A percentile compares a stretch with the other conserved stretches of the same genome.
Evolutionary conservation across 192 early-diverging fungal species (phyloP).

Genomic region (Coemansia erecta): DNA sequence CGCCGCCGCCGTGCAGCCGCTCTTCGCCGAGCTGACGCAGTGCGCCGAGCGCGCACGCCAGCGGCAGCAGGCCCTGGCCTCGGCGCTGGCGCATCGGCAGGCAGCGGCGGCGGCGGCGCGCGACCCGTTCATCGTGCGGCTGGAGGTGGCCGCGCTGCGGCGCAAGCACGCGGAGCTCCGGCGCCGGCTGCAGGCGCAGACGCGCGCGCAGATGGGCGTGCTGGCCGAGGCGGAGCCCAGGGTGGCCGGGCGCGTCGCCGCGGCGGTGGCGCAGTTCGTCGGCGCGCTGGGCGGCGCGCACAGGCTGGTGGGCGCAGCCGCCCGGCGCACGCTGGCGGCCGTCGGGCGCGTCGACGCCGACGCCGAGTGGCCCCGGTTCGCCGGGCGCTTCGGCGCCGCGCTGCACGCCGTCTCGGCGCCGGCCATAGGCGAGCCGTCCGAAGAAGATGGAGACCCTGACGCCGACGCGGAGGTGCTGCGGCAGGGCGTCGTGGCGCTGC

Average conservation of each 20-base stretch:
- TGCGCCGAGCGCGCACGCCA: slow-evolving; percentile 13
- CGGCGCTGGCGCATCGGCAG: slow-evolving; percentile 20
- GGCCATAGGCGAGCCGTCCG: background rate
- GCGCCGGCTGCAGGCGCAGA: slow-evolving; percentile 10
- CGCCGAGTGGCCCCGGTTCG: slow-evolving; percentile 29
- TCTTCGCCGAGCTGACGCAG: slow-evolving; percentile 22
- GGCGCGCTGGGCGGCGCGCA: slow-evolving; percentile 15
- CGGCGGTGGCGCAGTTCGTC: slow-evolving; percentile 16
- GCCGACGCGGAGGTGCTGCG: slow-evolving; percentile 22
- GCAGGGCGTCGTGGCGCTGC: slow-evolving; percentile 45
- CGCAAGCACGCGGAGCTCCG: slow-evolving; percentile 37
- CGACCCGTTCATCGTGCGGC: slow-evolving; percentile 49
- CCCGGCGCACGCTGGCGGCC: slow-evolving; percentile 19
- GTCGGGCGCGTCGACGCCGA: slow-evolving; percentile 20
- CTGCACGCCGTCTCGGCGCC: slow-evolving; percentile 12
- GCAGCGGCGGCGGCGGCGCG: slow-evolving; percentile 14
- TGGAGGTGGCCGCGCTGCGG: slow-evolving; percentile 44
- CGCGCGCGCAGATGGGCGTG: slow-evolving; percentile 19
- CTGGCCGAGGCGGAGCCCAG: slow-evolving; percentile 31
- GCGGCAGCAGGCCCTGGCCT: slow-evolving; percentile 20
- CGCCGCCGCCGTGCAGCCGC: slow-evolving; percentile 12
- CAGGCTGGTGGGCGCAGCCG: slow-evolving; percentile 26
- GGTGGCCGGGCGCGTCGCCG: slow-evolving; percentile 20
- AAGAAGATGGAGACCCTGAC: background rate
- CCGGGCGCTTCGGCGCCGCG: slow-evolving; percentile 11